Percentiles rank a stretch among this genome's conserved stretches.
phyloP scores from a whole-genome alignment of 495 filamentous ascomycete genomes.

The Aspergillus steynii region DNA sequence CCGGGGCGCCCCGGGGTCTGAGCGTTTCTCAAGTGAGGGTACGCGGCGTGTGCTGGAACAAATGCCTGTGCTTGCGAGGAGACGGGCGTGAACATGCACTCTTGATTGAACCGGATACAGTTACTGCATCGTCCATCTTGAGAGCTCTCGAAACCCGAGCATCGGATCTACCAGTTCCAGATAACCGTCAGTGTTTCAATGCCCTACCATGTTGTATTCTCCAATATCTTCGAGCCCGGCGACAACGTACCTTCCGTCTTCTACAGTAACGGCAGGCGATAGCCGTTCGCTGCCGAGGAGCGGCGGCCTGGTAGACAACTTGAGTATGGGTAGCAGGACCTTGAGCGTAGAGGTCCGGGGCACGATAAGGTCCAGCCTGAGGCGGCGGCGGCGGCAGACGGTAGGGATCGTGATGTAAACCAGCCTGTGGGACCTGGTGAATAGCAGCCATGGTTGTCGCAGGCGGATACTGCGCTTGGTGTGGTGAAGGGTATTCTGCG shows the following conservation, averaged over 20 bases:
- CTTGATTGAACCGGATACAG: slow-evolving; percentile 77
- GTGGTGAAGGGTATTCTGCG: slow-evolving; percentile 38
- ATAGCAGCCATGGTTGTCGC: slow-evolving; percentile 43
- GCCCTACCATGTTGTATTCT: background rate
- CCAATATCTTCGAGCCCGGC: background rate
- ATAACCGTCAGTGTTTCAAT: slow-evolving; percentile 14
- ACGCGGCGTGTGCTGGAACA: slow-evolving; percentile 75
- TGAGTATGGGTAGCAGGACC: slow-evolving; percentile 40
- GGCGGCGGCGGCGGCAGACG: slow-evolving; percentile 44
- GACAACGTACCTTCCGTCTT: slow-evolving; percentile 68
- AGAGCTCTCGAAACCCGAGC: slow-evolving; percentile 78
- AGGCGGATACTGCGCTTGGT: slow-evolving; percentile 36
- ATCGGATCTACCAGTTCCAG: slow-evolving; percentile 63
- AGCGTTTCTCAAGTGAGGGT: slow-evolving; percentile 58
- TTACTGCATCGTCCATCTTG: slow-evolving; percentile 78
- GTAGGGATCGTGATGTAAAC: slow-evolving; percentile 30
- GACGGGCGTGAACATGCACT: slow-evolving; percentile 84
- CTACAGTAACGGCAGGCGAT: slow-evolving; percentile 86
- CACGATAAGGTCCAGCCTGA: slow-evolving; percentile 44
- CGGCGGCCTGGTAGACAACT: slow-evolving; percentile 64
- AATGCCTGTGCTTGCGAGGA: slow-evolving; percentile 83
- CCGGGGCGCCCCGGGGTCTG: slow-evolving; percentile 45
- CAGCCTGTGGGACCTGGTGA: slow-evolving; percentile 31
- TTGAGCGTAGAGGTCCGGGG: slow-evolving; percentile 46
- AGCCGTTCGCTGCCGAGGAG: slow-evolving; percentile 76